Evolutionary conservation across 140 eudicot species (phyloP).

Genomic region (Ambrosia hybrid): DNA sequence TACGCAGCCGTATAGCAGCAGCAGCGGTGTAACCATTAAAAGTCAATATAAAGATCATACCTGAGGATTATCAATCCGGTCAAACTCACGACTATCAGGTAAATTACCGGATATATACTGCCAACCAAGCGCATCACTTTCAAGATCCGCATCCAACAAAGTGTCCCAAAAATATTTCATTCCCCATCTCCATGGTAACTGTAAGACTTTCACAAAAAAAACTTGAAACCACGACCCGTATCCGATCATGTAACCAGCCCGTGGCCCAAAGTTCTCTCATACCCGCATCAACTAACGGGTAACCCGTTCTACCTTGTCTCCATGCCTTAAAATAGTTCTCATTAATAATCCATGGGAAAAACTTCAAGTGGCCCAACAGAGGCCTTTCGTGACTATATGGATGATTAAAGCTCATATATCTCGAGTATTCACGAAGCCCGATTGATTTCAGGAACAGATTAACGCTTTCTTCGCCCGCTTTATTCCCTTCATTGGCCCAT

Average conservation of each 20-base stretch:
- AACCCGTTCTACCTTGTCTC: conserved; percentile 99
- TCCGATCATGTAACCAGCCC: conserved; percentile 95
- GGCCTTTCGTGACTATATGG: conserved; percentile 97
- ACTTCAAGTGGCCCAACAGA: conserved; percentile 89
- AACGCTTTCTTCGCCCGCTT: conserved; percentile 91
- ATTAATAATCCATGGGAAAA: conserved; percentile 88
- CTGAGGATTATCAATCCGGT: conserved; percentile 94
- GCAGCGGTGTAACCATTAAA: not conserved
- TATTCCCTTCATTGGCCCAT: conserved; percentile 95
- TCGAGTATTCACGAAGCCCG: conserved; percentile 92
- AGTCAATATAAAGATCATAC: conserved; percentile 33
- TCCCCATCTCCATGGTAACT: conserved; percentile 99
- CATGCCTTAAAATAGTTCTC: conserved; percentile 89
- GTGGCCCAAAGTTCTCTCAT: conserved; percentile 99
- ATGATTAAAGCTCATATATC: conserved; percentile 94
- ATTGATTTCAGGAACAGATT: conserved; percentile 89
- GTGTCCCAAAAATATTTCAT: conserved; percentile 99
- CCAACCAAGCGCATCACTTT: conserved; percentile 99
- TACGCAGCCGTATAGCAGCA: no score
- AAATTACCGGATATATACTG: conserved; percentile 89
- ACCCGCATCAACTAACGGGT: conserved; percentile 98
- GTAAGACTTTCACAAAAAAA: conserved; percentile 96
- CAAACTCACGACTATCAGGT: conserved; percentile 92
- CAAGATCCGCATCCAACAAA: conserved; percentile 95
- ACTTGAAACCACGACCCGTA: conserved; percentile 93